Evolutionary conservation across 78 protist species (phyloP).

Genomic region (Planoprotostelium fungivorum): DNA sequence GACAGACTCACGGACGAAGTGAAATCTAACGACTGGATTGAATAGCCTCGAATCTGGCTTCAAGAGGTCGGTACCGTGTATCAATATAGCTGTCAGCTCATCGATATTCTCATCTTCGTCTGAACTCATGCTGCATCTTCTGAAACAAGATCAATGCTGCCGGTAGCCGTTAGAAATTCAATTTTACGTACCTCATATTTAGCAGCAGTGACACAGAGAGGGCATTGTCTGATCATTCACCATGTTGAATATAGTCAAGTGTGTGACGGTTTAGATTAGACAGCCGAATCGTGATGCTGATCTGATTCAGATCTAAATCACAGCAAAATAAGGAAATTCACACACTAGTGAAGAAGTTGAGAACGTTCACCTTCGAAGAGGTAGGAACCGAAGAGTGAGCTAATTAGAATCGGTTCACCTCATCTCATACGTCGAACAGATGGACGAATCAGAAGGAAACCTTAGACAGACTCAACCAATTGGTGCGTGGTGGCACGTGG

Average conservation of each 20-base stretch:
- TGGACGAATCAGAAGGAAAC: not conserved
- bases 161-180: too few relatives aligned
- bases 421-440: not conserved
- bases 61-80: not conserved
- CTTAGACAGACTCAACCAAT: not conserved
- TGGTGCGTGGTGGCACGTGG: not conserved
- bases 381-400: not conserved
- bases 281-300: too few relatives aligned
- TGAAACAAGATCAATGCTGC: too few relatives aligned
- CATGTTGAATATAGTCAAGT: not conserved
- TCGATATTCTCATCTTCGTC: not conserved
- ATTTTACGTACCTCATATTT: too few relatives aligned
- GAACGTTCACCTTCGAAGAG: not conserved
- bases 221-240: too few relatives aligned
- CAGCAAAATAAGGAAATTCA: not conserved
- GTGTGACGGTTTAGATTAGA: too few relatives aligned
- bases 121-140: too few relatives aligned
- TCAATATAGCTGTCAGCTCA: not conserved
- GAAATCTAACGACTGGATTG: not conserved
- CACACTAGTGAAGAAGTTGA: not conserved
- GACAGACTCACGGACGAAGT: not conserved
- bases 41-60: not conserved
- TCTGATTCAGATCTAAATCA: too few relatives aligned
- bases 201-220: too few relatives aligned
- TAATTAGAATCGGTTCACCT: not conserved